These are phyloP conservation scores for Backusella mclennaniae DNA, from an alignment of 192 early-diverging fungal species.

Conservation along the genomic window DNA sequence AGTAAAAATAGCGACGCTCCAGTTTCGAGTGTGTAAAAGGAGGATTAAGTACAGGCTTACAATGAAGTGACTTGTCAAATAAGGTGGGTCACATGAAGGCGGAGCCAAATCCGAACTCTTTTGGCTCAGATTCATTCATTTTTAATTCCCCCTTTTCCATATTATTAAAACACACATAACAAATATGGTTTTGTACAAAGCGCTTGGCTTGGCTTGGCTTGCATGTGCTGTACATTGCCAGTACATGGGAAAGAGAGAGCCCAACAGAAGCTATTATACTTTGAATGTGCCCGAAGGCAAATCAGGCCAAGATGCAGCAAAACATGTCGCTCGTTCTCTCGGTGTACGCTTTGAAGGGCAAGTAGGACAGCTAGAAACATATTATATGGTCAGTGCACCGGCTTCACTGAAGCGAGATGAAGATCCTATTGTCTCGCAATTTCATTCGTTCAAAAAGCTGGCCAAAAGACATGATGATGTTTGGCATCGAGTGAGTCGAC, in stretches of 20 bases:
- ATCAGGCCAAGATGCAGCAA: not conserved
- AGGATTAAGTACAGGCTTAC: no score
- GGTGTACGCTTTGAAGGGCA: slow-evolving; percentile 50
- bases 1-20: not conserved
- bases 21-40: no score
- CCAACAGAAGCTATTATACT: slow-evolving; percentile 4
- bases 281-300: slow-evolving; percentile 1
- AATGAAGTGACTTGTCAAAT: not conserved
- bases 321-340: slow-evolving; percentile 35
- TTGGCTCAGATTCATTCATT: not conserved
- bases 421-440: slow-evolving; percentile 2
- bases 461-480: slow-evolving; percentile 2
- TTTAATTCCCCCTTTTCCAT: not conserved
- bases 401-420: slow-evolving; percentile 32
- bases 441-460: not conserved
- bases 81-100: slow-evolving; percentile 1
- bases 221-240: slow-evolving; percentile 5
- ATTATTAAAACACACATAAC: not conserved
- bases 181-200: not conserved
- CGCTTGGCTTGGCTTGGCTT: not conserved
- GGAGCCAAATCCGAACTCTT: not conserved
- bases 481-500: slow-evolving; percentile 15
- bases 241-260: slow-evolving; percentile 9
- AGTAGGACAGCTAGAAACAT: slow-evolving; percentile 65
- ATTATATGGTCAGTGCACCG: slow-evolving; percentile 63